Evolutionary conservation across 2,329 filamentous ascomycete genomes (phyloP), one percentile per base, ranked within the genome.

Genomic region (Ascocoryne sarcoides): DNA sequence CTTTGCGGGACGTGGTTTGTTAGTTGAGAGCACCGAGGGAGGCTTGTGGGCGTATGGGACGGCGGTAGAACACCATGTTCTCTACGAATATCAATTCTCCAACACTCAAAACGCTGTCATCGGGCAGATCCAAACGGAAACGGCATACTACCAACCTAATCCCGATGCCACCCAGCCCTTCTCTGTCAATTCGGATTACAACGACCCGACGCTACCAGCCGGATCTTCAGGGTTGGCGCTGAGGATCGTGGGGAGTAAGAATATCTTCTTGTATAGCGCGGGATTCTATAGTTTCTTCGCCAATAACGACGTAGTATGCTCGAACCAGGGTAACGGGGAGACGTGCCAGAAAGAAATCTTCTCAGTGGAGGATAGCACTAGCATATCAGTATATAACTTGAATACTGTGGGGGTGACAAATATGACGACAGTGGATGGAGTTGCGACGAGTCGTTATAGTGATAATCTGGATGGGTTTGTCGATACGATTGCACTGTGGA

Each of bases 201-300:
- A 62, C 34, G 84, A 90, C 57, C 84, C 88, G 0, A 71, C 79
- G 52, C 94, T 92, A 59, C 64, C 56, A 14, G 54, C 65, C 2
- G 65, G 66, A 35, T 23, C 45, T 7, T 36, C 28, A 7, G 76
- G 77, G 0, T 84, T 79, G 78, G 80, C 75, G 1, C 62, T 84
- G 26, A 67, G 79, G 10, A 66, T 84, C 32, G 51, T 79, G 32
- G 62, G 70, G 45, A 67, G 64, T 3, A 54, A 54, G 10, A 61
- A 65, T 44, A 61, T 76, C 21, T 52, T 64, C 28, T 55, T 70
- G 17, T 71, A 77, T 44, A 67, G 71, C 9, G 67, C 65, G 0
- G 73, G 74, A 0, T 47, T 75, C 4, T 78, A 78, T 58, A 68
- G 62, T 42, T 79, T 75, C 65, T 79, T 76, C 64, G 65, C 70